phyloP scores from a whole-genome alignment of 2,329 filamentous ascomycete species.

The Cordyceps pruinosa region DNA sequence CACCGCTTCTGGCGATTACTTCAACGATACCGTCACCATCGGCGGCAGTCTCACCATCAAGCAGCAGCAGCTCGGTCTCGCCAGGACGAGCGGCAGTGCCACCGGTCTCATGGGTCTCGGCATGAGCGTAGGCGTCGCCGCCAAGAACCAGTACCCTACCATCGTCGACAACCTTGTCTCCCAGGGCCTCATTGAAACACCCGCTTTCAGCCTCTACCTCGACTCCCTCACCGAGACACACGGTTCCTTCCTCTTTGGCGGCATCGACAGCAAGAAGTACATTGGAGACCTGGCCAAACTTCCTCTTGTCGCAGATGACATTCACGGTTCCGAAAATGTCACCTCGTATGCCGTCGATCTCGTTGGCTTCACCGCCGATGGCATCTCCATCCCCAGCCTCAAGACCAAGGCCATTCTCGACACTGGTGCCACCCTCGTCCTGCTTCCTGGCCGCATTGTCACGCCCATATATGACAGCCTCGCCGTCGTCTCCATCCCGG shows the following conservation, averaged over 20 bases:
- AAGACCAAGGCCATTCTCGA: conserved; percentile 59
- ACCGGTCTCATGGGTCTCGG: conserved; percentile 55
- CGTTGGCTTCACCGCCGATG: conserved; percentile 32
- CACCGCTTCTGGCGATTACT: conserved; percentile 49
- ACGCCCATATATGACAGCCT: conserved; percentile 42
- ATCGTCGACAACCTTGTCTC: conserved; percentile 58
- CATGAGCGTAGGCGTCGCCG: conserved; percentile 44
- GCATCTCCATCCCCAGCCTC: conserved; percentile 27
- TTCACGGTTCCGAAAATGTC: conserved; percentile 35
- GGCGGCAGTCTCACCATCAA: conserved; percentile 38
- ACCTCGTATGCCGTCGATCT: conserved; percentile 30
- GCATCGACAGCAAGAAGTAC: conserved; percentile 70
- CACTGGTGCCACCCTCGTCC: conserved; percentile 64
- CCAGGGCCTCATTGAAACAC: conserved; percentile 53
- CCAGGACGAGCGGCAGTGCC: conserved; percentile 38
- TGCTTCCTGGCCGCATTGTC: conserved; percentile 56
- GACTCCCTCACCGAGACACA: conserved; percentile 58
- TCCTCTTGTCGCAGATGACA: conserved; percentile 40
- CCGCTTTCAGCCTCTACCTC: conserved; percentile 63
- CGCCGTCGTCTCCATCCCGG: conserved; percentile 33
- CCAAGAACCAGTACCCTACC: conserved; percentile 42
- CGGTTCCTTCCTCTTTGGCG: conserved; percentile 71
- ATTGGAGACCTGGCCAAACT: conserved; percentile 40
- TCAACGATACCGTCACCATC: conserved; percentile 49
- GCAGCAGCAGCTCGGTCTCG: conserved; percentile 50